Conservation (phyloP, 768 basidiomycete species). For the Leccinellum albellum region DNA sequence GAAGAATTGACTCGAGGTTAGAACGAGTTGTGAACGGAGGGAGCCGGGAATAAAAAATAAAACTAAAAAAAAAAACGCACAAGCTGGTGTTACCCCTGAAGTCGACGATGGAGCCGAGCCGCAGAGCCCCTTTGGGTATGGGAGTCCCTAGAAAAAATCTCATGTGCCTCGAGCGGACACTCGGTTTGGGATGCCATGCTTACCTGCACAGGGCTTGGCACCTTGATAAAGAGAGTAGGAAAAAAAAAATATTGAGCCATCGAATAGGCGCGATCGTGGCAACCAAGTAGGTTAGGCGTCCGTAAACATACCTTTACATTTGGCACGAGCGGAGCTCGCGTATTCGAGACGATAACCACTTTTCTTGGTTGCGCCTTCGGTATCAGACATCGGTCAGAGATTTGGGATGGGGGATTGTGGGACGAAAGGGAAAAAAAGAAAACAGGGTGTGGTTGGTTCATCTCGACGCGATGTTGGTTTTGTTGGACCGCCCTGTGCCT, state of each 20-base stretch:
- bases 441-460: slow-evolving; percentile 32
- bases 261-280: slow-evolving; percentile 13
- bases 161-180: slow-evolving; percentile 6
- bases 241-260: not conserved
- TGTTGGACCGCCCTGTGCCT: slow-evolving; percentile 37
- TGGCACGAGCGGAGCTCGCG: slow-evolving; percentile 59
- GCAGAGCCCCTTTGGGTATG: slow-evolving; percentile 68
- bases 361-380: slow-evolving; percentile 33
- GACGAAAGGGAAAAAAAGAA: slow-evolving; percentile 24
- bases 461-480: slow-evolving; percentile 37
- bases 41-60: not conserved
- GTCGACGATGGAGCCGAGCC: slow-evolving; percentile 74
- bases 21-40: not conserved
- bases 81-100: slow-evolving; percentile 65
- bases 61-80: slow-evolving; percentile 38
- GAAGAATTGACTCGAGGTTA: not conserved
- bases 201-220: slow-evolving; percentile 73
- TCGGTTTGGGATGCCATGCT: slow-evolving; percentile 11
- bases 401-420: slow-evolving; percentile 5
- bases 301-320: slow-evolving; percentile 67
- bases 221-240: slow-evolving; percentile 43
- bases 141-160: slow-evolving; percentile 48
- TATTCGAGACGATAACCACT: slow-evolving; percentile 77
- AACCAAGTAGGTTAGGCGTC: not conserved
- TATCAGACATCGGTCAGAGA: slow-evolving; percentile 32